These are phyloP conservation scores for Aureobasidium namibiae DNA, from an alignment of 2,329 filamentous ascomycete species.

Conservation along the genomic window DNA sequence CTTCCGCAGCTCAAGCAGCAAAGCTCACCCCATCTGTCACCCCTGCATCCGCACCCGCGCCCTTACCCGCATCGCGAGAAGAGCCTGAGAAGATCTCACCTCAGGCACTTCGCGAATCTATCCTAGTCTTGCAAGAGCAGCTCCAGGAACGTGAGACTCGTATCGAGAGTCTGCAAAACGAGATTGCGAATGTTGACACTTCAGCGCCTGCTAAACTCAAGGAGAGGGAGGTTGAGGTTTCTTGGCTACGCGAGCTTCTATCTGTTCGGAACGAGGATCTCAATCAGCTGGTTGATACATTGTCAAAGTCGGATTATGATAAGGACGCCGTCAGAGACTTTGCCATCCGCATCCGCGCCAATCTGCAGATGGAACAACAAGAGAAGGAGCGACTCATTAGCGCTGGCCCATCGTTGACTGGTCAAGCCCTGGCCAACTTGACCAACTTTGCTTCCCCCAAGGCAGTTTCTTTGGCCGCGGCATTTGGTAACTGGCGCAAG, in stretches of 20 bases:
- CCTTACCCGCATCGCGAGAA: background rate
- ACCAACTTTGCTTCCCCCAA: conserved; percentile 73
- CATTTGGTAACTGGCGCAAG: conserved; percentile 86
- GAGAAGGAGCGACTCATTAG: conserved; percentile 80
- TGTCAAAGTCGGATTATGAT: conserved; percentile 69
- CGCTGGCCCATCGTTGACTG: conserved; percentile 42
- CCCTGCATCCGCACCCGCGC: conserved; percentile 16
- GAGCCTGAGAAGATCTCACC: conserved; percentile 82
- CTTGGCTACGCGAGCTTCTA: conserved; percentile 87
- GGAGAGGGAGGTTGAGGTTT: conserved; percentile 89
- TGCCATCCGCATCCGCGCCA: conserved; percentile 84
- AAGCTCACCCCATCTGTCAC: conserved; percentile 11
- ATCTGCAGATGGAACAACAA: conserved; percentile 95
- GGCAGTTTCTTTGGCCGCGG: conserved; percentile 85
- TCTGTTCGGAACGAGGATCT: conserved; percentile 85
- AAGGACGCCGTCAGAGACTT: conserved; percentile 76
- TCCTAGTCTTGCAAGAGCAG: conserved; percentile 93
- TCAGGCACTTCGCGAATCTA: conserved; percentile 89
- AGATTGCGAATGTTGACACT: conserved; percentile 60
- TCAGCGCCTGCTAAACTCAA: conserved; percentile 75
- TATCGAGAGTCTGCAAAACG: conserved; percentile 78
- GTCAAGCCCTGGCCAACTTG: conserved; percentile 61
- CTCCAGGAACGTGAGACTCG: conserved; percentile 85
- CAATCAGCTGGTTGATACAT: conserved; percentile 76
- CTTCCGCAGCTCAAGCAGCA: conserved; percentile 46